phyloP scores from a whole-genome alignment of 2,329 filamentous ascomycete genomes.

The Penicillium sp. region DNA sequence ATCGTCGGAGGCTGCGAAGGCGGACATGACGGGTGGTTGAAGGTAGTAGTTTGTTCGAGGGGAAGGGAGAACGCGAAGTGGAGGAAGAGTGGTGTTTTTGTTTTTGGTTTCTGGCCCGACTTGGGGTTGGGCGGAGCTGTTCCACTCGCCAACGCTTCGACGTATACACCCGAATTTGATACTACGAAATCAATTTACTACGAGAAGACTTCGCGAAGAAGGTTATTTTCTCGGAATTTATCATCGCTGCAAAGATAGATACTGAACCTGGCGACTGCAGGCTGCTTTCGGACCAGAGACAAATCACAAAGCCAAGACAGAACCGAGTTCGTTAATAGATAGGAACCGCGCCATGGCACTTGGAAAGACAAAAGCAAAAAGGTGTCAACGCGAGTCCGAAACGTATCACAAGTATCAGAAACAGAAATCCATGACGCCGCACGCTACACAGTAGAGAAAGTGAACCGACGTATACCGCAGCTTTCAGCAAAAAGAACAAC shows the following conservation, averaged over 20 bases:
- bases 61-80: neutral
- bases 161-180: neutral
- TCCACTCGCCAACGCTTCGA: neutral
- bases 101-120: neutral
- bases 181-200: neutral
- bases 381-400: constrained; percentile 3
- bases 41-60: neutral
- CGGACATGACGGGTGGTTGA: constrained; percentile 16
- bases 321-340: constrained; percentile 6
- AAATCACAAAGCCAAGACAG: constrained; percentile 8
- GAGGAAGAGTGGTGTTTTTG: neutral
- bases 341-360: constrained; percentile 3
- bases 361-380: neutral
- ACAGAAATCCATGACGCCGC: constrained; percentile 20
- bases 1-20: constrained; percentile 21
- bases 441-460: constrained; percentile 21
- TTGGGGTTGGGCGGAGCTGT: neutral
- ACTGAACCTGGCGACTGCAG: neutral
- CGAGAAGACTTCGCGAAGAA: neutral
- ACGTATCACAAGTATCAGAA: constrained; percentile 8
- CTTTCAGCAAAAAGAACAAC: constrained; percentile 1
- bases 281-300: constrained; percentile 1
- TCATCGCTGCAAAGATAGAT: neutral
- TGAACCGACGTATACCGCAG: constrained; percentile 17
- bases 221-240: neutral